Evolutionary conservation across 2,329 filamentous ascomycete species (phyloP), one percentile per base, ranked within the genome.

Genomic region (Xylaria sp.): DNA sequence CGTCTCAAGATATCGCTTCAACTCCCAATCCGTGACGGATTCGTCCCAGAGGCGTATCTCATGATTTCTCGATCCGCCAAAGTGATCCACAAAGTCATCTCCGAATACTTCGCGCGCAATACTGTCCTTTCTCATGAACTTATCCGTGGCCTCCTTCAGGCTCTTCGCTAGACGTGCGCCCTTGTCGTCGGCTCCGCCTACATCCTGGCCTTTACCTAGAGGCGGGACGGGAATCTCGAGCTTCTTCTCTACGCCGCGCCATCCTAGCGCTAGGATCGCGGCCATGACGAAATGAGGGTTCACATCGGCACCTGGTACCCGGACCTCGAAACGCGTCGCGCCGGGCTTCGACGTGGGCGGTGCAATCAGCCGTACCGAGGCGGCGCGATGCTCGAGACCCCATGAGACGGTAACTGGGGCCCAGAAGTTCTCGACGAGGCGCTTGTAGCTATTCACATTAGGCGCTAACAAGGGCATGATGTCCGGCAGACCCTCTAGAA

Each of bases 381-480:
- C 95, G 5, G 94, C 94, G 69, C 96, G 93, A 79, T 99, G 95
- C 81, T 98, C 96, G 5, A 97, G 83, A 0, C 96, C 96, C 96
- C 96, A 99, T 0, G 93, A 97, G 0, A 98, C 96, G 0, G 95
- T 97, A 6, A 99, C 96, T 0, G 96, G 96, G 0, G 96, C 96
- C 96, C 96, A 99, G 82, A 97, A 98, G 82, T 98, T 98, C 83
- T 99, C 96, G 2, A 99, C 96, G 0, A 99, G 87, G 3, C 96
- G 91, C 83, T 99, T 99, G 85, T 99, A 99, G 69, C 93, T 97
- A 85, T 99, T 99, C 77, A 99, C 88, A 0, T 93, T 99, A 0
- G 96, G 96, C 0, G 95, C 96, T 13, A 99, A 85, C 66, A 98
- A 85, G 0, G 96, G 96, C 96, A 99, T 99, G 73, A 98, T 89